Evolutionary conservation across 768 basidiomycete species (phyloP), one percentile per base, ranked within the genome.

Genomic region (Pholiota microspora): DNA sequence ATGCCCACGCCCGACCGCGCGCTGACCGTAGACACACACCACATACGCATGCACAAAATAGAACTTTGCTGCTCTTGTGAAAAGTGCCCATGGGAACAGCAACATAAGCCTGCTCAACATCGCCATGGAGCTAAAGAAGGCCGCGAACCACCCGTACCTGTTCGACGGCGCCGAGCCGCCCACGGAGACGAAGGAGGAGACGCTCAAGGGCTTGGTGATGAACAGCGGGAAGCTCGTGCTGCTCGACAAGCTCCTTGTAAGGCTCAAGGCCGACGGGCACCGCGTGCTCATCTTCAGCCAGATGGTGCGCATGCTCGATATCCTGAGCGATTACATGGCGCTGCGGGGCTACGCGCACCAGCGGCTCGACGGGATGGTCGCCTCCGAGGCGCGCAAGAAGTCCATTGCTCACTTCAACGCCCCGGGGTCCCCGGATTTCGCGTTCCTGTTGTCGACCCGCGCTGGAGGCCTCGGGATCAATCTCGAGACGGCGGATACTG

Each of bases 271-370:
- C 61, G 96, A 98, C 67, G 91, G 92, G 2, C 97, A 98, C 65
- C 90, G 97, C 47, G 97, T 99, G 24, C 81, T 99, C 62, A 98
- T 99, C 63, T 99, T 99, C 78, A 97, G 94, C 64, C 94, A 98
- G 72, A 99, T 99, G 97, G 95, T 98, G 55, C 86, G 97, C 55
- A 92, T 98, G 85, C 80, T 99, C 42, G 97, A 99, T 73, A 98
- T 99, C 68, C 83, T 99, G 64, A 95, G 92, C 60, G 97, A 99
- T 71, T 98, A 98, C 73, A 94, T 98, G 88, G 73, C 75, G 35
- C 75, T 95, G 53, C 82, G 97, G 45, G 90, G 91, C 34, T 98
- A 96, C 64, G 84, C 84, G 57, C 90, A 94, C 72, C 97, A 98
- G 69, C 87, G 97, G 10, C 77, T 99, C 32, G 97, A 99, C 66